These are phyloP conservation scores for Zymoseptoria brevis DNA, from an alignment of 2,329 filamentous ascomycete species.

Conservation along the genomic window DNA sequence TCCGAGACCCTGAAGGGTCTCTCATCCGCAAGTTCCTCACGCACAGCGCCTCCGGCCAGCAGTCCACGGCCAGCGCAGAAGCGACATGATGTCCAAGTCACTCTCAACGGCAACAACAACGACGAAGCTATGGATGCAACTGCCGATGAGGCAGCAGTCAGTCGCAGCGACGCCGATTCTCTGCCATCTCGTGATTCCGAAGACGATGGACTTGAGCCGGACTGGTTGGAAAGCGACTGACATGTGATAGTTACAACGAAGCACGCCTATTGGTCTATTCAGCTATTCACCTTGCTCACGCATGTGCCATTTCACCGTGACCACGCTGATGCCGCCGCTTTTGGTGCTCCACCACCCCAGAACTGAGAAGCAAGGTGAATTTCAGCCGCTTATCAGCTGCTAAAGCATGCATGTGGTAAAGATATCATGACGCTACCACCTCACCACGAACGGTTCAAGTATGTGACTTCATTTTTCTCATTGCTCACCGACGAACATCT, in stretches of 20 bases:
- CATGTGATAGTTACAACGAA: neutral
- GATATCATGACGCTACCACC: neutral
- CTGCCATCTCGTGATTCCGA: slow-evolving; percentile 55
- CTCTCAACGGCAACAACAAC: neutral
- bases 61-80: neutral
- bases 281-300: neutral
- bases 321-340: neutral
- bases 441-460: neutral
- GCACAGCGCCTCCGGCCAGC: neutral
- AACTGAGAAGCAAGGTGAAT: neutral
- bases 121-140: neutral
- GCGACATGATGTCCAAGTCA: no score
- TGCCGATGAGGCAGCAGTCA: slow-evolving; percentile 9
- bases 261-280: neutral
- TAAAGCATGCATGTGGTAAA: neutral
- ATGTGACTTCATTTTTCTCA: neutral
- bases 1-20: neutral
- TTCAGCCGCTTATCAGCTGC: neutral
- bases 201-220: slow-evolving; percentile 57
- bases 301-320: neutral
- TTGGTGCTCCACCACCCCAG: neutral
- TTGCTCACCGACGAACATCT: neutral
- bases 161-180: slow-evolving; percentile 41
- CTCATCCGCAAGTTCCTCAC: neutral
- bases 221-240: slow-evolving; percentile 46